These are phyloP conservation scores for Globisporangium rhizosaccharum DNA, from an alignment of 352 stramenopile species.

Conservation along the genomic window DNA sequence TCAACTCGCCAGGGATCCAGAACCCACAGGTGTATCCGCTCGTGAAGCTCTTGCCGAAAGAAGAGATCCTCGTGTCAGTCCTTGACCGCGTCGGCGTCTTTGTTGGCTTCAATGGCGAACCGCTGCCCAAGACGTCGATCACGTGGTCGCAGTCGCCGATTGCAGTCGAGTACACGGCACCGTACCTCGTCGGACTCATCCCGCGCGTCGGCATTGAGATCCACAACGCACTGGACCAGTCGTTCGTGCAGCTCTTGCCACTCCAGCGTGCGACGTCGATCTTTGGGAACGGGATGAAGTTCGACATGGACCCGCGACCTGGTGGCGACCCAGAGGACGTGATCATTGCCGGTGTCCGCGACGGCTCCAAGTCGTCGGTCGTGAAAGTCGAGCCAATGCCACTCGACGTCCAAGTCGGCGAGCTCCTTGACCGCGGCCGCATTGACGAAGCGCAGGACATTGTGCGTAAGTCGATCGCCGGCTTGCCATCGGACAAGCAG, in stretches of 20 bases:
- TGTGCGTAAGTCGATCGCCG: constrained; percentile 75
- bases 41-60: constrained; percentile 80
- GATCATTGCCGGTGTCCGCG: constrained; percentile 66
- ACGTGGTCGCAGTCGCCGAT: constrained; percentile 73
- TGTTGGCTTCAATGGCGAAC: constrained; percentile 73
- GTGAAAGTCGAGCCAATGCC: constrained; percentile 86
- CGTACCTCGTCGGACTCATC: constrained; percentile 73
- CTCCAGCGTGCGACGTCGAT: constrained; percentile 61
- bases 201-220: constrained; percentile 79
- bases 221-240: constrained; percentile 64
- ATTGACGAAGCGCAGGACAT: constrained; percentile 84
- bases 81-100: constrained; percentile 84
- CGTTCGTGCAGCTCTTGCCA: constrained; percentile 69
- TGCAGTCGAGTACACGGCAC: constrained; percentile 71
- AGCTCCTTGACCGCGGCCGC: constrained; percentile 78
- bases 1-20: constrained; percentile 69
- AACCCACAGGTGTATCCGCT: constrained; percentile 61
- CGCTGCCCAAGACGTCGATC: constrained; percentile 75
- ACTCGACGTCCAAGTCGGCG: constrained; percentile 76
- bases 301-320: constrained; percentile 80
- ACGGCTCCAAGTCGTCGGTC: constrained; percentile 66
- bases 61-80: constrained; percentile 76
- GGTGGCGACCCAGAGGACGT: constrained; percentile 75
- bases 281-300: constrained; percentile 90
- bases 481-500: constrained; percentile 74